Conservation (phyloP, 1,284 basidiomycete species). For the Trichosporon asahii region DNA sequence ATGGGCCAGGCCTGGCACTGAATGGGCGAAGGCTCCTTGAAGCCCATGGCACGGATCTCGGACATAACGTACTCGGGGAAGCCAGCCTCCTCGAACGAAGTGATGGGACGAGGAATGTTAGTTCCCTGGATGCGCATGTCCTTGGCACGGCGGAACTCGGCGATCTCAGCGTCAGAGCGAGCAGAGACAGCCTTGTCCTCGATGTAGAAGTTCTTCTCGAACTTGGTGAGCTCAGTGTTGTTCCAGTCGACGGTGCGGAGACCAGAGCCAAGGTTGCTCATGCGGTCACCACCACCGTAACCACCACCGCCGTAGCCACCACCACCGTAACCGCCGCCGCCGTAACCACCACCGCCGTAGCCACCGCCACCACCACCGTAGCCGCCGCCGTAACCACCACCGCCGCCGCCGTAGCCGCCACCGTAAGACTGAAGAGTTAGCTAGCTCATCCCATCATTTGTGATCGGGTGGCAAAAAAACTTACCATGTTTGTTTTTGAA, state of each 20-base stretch:
- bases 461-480: constrained; percentile 1
- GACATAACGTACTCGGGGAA: constrained; percentile 95
- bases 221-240: constrained; percentile 66
- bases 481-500: constrained; percentile 11
- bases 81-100: constrained; percentile 87
- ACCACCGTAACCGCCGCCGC: constrained; percentile 30
- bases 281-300: constrained; percentile 67
- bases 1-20: constrained; percentile 99
- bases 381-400: constrained; percentile 51
- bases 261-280: constrained; percentile 77
- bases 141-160: constrained; percentile 77
- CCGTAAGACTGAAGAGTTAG: constrained; percentile 38
- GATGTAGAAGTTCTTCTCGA: constrained; percentile 82
- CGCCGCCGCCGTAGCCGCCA: constrained; percentile 36
- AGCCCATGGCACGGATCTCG: constrained; percentile 91
- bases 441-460: background rate
- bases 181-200: constrained; percentile 82
- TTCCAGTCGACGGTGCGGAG: constrained; percentile 84
- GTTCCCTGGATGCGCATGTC: constrained; percentile 92
- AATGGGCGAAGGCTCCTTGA: constrained; percentile 83
- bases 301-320: constrained; percentile 55
- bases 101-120: constrained; percentile 82
- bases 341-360: constrained; percentile 39
- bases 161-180: constrained; percentile 78
- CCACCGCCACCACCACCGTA: constrained; percentile 28